phyloP scores from a whole-genome alignment of 2,329 filamentous ascomycete genomes.

The Lasiodiplodia gonubiensis region DNA sequence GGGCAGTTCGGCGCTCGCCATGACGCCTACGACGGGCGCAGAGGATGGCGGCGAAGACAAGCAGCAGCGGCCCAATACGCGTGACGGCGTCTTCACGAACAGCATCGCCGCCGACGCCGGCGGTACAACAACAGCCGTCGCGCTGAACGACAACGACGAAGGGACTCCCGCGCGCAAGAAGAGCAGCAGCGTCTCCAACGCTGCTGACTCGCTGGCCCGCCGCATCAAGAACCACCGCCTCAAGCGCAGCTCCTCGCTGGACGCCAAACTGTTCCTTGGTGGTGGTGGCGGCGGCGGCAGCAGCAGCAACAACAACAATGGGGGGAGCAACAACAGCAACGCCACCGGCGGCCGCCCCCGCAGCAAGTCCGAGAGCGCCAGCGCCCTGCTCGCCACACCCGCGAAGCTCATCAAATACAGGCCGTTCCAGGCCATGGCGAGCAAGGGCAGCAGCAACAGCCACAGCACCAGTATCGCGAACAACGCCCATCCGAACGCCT shows the following conservation, averaged over 20 bases:
- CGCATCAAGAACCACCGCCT: constrained; percentile 4
- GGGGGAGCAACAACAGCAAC: background rate
- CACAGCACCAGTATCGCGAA: background rate
- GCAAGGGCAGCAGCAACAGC: background rate
- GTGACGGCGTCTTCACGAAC: constrained; percentile 5
- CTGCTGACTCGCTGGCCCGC: background rate
- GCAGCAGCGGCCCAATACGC: background rate
- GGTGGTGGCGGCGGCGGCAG: background rate
- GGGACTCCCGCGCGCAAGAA: background rate
- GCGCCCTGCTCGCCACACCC: background rate
- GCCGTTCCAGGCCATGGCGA: background rate
- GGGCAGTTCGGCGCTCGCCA: background rate
- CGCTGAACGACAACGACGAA: background rate
- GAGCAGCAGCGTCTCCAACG: constrained; percentile 2
- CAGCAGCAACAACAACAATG: background rate
- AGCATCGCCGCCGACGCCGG: background rate
- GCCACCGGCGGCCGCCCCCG: constrained; percentile 1
- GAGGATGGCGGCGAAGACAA: background rate
- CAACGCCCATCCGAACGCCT: background rate
- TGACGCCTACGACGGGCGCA: background rate
- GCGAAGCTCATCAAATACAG: background rate
- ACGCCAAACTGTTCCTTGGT: background rate
- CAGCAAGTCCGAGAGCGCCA: constrained; percentile 3
- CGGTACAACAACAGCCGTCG: background rate
- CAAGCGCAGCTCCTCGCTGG: background rate